Conservation (phyloP, 1,139 yeast species). For the Hyphopichia pseudoburtonii region DNA sequence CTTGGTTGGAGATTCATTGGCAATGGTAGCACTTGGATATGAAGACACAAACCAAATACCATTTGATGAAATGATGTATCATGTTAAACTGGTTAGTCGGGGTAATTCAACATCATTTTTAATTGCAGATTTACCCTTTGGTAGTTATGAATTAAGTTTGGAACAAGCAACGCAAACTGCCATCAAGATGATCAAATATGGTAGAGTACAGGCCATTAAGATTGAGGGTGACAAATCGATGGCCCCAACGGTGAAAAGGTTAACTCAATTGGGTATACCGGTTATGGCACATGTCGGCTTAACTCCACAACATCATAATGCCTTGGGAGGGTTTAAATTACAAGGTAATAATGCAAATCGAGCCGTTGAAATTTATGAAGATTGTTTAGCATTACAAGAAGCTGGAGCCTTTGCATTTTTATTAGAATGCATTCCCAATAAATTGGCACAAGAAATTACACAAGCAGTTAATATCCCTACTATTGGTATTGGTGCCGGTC, state of each 20-base stretch:
- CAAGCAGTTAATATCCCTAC: slow-evolving; percentile 66
- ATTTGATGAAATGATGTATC: slow-evolving; percentile 77
- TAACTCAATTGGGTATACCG: slow-evolving; percentile 75
- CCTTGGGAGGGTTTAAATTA: slow-evolving; percentile 82
- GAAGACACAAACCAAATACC: slow-evolving; percentile 72
- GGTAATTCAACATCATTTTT: slow-evolving; percentile 67
- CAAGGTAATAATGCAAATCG: slow-evolving; percentile 66
- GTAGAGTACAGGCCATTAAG: slow-evolving; percentile 74
- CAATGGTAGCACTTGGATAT: slow-evolving; percentile 89
- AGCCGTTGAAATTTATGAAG: slow-evolving; percentile 62
- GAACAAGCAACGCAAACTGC: slow-evolving; percentile 69
- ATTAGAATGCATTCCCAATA: slow-evolving; percentile 83
- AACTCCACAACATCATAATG: slow-evolving; percentile 82
- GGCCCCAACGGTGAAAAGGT: slow-evolving; percentile 40
- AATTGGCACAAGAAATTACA: slow-evolving; percentile 68
- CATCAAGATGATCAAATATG: slow-evolving; percentile 58
- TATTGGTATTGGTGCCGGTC: slow-evolving; percentile 96
- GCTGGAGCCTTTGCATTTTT: slow-evolving; percentile 80
- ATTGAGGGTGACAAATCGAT: slow-evolving; percentile 83
- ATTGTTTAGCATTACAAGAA: slow-evolving; percentile 67
- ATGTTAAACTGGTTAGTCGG: slow-evolving; percentile 72
- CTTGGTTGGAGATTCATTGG: slow-evolving; percentile 87
- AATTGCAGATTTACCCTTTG: slow-evolving; percentile 90
- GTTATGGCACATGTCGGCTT: slow-evolving; percentile 92
- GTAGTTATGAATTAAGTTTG: slow-evolving; percentile 68